These are phyloP conservation scores for Leccinellum albellum DNA, from an alignment of 768 basidiomycete genomes.

Conservation along the genomic window DNA sequence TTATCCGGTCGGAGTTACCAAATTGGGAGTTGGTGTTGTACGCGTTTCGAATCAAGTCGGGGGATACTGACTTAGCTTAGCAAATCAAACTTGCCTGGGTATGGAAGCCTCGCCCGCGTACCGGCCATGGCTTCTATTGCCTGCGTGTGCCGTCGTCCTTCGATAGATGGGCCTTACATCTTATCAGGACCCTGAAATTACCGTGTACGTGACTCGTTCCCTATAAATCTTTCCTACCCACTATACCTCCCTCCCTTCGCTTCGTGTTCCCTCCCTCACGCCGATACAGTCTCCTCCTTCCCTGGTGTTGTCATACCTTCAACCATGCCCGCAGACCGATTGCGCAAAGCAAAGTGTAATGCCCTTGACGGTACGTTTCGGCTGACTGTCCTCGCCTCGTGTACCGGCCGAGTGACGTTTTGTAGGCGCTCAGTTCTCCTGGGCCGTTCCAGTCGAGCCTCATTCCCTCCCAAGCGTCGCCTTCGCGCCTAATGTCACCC, in stretches of 20 bases:
- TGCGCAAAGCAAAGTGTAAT: slow-evolving; percentile 33
- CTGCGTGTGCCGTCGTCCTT: slow-evolving; percentile 25
- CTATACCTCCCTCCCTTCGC: slow-evolving; percentile 11
- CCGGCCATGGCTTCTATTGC: slow-evolving; percentile 29
- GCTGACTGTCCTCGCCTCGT: background rate
- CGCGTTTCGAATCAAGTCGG: slow-evolving; percentile 12
- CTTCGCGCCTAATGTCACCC: slow-evolving; percentile 58
- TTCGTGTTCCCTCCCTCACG: slow-evolving; percentile 25
- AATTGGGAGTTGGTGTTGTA: slow-evolving; percentile 5
- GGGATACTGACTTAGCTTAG: slow-evolving; percentile 13
- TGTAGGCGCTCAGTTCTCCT: slow-evolving; percentile 42
- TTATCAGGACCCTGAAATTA: slow-evolving; percentile 32
- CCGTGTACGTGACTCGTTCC: slow-evolving; percentile 32
- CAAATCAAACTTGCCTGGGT: slow-evolving; percentile 12
- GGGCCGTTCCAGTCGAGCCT: slow-evolving; percentile 44
- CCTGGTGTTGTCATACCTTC: slow-evolving; percentile 24
- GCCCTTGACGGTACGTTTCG: slow-evolving; percentile 34
- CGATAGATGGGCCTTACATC: slow-evolving; percentile 27
- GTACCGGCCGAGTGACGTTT: slow-evolving; percentile 13
- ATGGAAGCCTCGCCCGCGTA: slow-evolving; percentile 24
- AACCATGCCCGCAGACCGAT: slow-evolving; percentile 48
- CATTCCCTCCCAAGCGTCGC: slow-evolving; percentile 40
- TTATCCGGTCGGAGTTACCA: slow-evolving; percentile 19
- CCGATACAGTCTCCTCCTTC: slow-evolving; percentile 17
- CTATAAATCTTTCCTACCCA: slow-evolving; percentile 28